Evolutionary conservation across 2,329 filamentous ascomycete genomes (phyloP), one percentile per base, ranked within the genome.

Genomic region (Aspergillus cejpii): DNA sequence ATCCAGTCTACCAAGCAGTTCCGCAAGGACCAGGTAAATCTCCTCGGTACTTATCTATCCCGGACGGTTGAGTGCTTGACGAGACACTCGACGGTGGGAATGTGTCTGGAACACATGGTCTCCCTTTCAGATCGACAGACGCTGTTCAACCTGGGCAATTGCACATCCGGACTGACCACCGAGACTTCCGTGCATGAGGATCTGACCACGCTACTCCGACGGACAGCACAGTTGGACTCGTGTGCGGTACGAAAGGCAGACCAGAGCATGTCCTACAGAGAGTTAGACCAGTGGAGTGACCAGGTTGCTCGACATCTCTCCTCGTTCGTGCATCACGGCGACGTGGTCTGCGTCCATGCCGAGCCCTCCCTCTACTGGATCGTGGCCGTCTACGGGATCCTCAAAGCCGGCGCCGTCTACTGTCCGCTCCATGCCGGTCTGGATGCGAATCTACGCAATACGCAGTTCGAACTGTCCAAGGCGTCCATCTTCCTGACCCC

Each of bases 381-480:
- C 20, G 24, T 53, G 2, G 43, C 40, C 0, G 44, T 49, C 6
- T 43, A 33, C 8, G 48, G 33, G 11, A 29, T 41, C 11, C 21
- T 51, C 20, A 47, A 47, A 7, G 45, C 44, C 11, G 37, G 44
- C 6, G 40, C 23, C 2, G 41, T 47, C 7, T 51, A 49, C 26
- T 48, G 37, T 26, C 64, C 64, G 39, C 24, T 66, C 8, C 53
- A 55, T 12, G 27, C 48, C 14, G 48, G 26, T 12, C 48, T 39
- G 19, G 34, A 33, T 1, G 33, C 34, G 11, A 20, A 41, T 17
- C 44, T 33, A n/a, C 33, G 33, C 34, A 10, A 17, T 10, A 27
- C 28, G 5, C 20, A 38, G 17, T 39, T 43, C 19, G 15, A 40
- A 17, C 19, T 23, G 8, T 27, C 36, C 3, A 12, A 20, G 7